A percentile compares a stretch with the other conserved stretches of the same genome.
phyloP scores from a whole-genome alignment of 352 stramenopile genomes.

The Phytophthora pinifolia region DNA sequence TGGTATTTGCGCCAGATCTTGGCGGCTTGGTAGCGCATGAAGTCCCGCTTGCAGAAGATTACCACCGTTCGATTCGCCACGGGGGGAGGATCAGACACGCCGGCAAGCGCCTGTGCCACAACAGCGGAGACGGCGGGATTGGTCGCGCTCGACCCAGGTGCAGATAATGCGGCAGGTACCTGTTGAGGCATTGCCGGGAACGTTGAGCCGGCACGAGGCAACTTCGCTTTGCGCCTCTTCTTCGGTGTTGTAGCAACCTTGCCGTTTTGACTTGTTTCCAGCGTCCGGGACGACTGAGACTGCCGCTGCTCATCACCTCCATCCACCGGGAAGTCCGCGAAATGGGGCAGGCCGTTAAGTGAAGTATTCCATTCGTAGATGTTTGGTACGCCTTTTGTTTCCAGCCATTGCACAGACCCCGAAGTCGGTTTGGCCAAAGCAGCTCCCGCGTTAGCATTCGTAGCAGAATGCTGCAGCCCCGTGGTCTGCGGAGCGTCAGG shows the following conservation, averaged over 20 bases:
- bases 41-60: constrained; percentile 83
- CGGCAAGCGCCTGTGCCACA: constrained; percentile 1
- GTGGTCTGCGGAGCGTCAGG: neutral
- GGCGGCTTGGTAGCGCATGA: constrained; percentile 70
- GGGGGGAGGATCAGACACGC: neutral
- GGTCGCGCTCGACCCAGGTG: neutral
- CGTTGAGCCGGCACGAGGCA: constrained; percentile 4
- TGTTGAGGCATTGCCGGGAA: constrained; percentile 1
- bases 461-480: too few relatives aligned
- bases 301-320: neutral
- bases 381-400: neutral
- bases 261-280: neutral
- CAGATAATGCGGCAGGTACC: neutral
- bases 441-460: too few relatives aligned
- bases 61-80: constrained; percentile 59
- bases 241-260: constrained; percentile 7
- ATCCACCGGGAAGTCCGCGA: constrained; percentile 1
- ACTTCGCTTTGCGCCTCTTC: constrained; percentile 20
- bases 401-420: neutral
- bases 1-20: constrained; percentile 78
- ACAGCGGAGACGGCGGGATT: neutral
- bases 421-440: neutral
- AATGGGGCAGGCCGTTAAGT: neutral
- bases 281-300: neutral
- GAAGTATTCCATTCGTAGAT: neutral